Base-by-base conservation (phyloP, 805 yeast genomes). In the Brettanomyces sp. region DNA sequence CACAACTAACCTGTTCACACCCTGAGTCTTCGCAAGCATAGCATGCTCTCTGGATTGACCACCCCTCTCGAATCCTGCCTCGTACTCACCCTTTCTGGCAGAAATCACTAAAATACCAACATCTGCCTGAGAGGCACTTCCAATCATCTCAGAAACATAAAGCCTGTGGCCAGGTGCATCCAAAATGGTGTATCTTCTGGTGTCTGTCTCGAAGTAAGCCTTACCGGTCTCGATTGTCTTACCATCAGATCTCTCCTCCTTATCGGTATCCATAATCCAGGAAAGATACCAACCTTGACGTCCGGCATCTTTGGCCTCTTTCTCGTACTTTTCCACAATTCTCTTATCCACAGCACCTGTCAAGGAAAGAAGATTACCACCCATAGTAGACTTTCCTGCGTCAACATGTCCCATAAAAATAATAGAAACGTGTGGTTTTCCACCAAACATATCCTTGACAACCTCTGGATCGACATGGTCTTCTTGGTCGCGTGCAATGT, bases 101-200 rank as follows among this genome's bases (percentile, higher is more conserved):
- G 96, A 86, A 57, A 93, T 93, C 43, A 93, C 99, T 60, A 93
- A 77, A 54, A 93, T 80, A 70, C 99, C 99, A 48, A 91, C 93
- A 71, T 93, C 99, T 34, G 99, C 99, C 73, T 93, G 99, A 41
- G 98, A 90, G 18, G 99, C 99, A 68, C 99, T 99, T 59, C 98
- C 98, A 74, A 93, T 93, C 99, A 93, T 93, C 67, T 89, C 95
- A 46, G 97, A 88, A 52, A 93, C 97, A 64, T 93, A 93, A 88
- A 93, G 85, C 73, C 93, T 93, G 75, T 93, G 99, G 44, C 99
- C 99, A 54, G 99, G 99, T 7, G 99, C 99, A 68, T 93, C 99
- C 65, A 93, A 79, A 56, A 93, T 89, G 39, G 99, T 91, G 73
- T 93, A 93, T 68, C 98, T 83, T 73, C 99, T 85, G 73, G 87